Evolutionary conservation across 2,329 filamentous ascomycete species (phyloP), one percentile per base, ranked within the genome.

Genomic region (Cordyceps cicadae): DNA sequence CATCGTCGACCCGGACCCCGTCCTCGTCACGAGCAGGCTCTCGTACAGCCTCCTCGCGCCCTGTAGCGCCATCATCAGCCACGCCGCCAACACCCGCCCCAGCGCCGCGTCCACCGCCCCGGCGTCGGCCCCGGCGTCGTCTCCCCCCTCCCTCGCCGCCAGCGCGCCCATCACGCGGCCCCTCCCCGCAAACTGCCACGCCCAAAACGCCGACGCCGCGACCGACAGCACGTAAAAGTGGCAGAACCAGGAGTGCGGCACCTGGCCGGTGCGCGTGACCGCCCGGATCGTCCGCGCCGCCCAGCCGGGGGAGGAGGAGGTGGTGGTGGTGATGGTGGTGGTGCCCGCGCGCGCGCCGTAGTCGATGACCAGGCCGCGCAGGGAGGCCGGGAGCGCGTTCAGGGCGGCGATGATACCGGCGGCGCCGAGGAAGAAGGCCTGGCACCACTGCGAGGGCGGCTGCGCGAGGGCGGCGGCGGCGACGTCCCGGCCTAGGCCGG

Each of bases 161-260:
- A 85, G 69, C 17, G 71, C 68, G 32, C 72, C 71, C 70, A 91
- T 81, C 19, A 82, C 66, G 0, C 69, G 63, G 1, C 89, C 88
- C 62, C 76, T 72, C 29, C 68, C 74, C 26, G 82, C 64, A 59
- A 88, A 81, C 71, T 92, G 87, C 65, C 75, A 72, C 0, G 80
- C 82, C 91, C 92, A 97, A 71, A 92, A 88, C 5, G 84, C 68
- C 0, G 90, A 92, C 62, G 84, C 86, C 2, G 77, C 70, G 5
- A 92, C 75, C 3, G 90, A 93, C 41, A 86, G 71, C 58, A 89
- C 70, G 72, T 99, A 97, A 75, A 96, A 97, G 67, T 94, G 89
- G 49, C 81, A 82, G 73, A 97, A 97, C 86, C 90, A 97, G 63
- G 82, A 82, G 75, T 97, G 94, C 24, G 93, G 92, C 41, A 97